Evolutionary conservation across 2,329 filamentous ascomycete species (phyloP), one percentile per base, ranked within the genome.

Genomic region (Verticillium longisporum): DNA sequence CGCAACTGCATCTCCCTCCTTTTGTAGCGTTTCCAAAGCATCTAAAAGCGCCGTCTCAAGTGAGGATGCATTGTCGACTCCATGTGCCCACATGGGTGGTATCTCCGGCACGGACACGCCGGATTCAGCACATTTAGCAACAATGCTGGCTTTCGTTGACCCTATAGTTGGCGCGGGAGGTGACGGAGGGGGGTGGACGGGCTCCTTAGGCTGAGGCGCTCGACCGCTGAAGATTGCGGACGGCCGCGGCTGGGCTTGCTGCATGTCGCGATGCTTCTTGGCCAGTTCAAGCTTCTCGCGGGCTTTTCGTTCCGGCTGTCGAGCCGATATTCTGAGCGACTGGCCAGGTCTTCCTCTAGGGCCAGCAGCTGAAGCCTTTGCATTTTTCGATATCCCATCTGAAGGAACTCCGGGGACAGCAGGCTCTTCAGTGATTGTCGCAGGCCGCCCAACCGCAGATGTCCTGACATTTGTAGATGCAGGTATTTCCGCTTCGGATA

Each of bases 11-110:
- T 67, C 59, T 13, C 67, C 65, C 21, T 63, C 62, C 6, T 73
- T 66, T 45, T 72, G 63, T 32, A 50, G 9, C 18, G 67, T 65
- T n/a, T 64, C 63, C 32, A 66, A 68, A 21, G 68, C 69, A 11
- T 64, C 68, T 53, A 74, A 67, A 32, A 75, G 62, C 31, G 71
- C 72, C 54, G 67, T 61, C 54, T 73, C 70, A 36, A 73, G 62
- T 14, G 73, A 74, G 10, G 73, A 73, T 45, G 66, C 57, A 37
- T 64, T 70, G 53, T 66, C 66, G 14, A 64, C 60, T 6, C 68
- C 69, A 57, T 69, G 63, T 55, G 64, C 69, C 55, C 71, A 71
- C n/a, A 67, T 65, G 33, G 64, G 71, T 13, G 73, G 72, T 4
- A 74, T 63, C 26, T 69, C 68, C 21, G 68, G 68, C 3, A n/a